Base-by-base conservation (phyloP, 257 asterid species). In the Echium plantagineum region DNA sequence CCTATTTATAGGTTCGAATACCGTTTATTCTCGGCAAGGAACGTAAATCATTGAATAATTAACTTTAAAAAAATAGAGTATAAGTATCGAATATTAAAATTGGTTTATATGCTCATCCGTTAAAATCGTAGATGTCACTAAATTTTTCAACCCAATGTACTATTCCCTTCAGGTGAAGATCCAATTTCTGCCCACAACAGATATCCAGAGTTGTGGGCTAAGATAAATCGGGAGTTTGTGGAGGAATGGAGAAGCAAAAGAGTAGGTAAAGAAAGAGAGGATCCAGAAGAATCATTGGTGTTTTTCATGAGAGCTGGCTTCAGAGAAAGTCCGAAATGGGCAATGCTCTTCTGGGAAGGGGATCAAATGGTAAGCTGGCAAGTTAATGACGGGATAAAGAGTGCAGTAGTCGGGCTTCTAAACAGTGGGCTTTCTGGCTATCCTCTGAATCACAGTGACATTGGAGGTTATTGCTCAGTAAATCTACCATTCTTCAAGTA, bases 281-380 rank as follows among this genome's bases (percentile, higher is more conserved):
- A 70, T 30, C 69, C 68, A 7, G 75, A 74, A 64, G 90, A 87
- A 62, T 52, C 52, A 52, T 70, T 90, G 78, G 98, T 90, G 60
- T 90, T 90, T 89, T 90, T 87, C 78, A 87, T 80, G 98, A 73
- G 98, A 69, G 89, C 98, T 26, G 98, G 98, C 55, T 90, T 85
- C 67, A 75, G 93, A 58, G 74, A 74, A 13, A 85, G 93, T 66
- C 95, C 96, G 1, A 85, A 76, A 76, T 87, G 86, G 90, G 94
- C 84, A 57, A 83, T 85, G 76, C 76, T 90, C 24, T 87, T 87
- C 56, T 90, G 98, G 98, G 98, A 90, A 78, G 98, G 98, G 56
- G 98, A 90, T 68, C 98, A 90, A 79, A 90, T 90, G 98, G 96
- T 90, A 48, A 90, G 98, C 63, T 90, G 98, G 98, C 95, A 87